A percentile compares a stretch with the other conserved stretches of the same genome.
Evolutionary conservation across 2,329 filamentous ascomycete genomes (phyloP).

Genomic region (Fusarium abutilonis): DNA sequence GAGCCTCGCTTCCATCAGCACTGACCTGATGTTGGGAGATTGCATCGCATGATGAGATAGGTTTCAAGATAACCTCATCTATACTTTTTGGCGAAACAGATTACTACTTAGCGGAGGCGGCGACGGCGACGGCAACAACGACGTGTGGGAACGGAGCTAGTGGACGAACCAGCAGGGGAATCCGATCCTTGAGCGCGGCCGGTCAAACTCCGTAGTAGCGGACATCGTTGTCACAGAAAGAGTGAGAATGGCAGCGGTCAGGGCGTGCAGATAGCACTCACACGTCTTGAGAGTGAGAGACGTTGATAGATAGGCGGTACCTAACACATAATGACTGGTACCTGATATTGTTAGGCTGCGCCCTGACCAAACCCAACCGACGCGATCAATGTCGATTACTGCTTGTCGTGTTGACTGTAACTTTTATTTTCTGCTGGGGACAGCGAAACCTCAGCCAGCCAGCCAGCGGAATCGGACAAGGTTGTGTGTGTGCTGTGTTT

Average conservation of each 20-base stretch:
- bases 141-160: constrained; percentile 22
- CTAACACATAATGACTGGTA: constrained; percentile 11
- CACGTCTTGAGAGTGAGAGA: constrained; percentile 17
- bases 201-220: constrained; percentile 25
- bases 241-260: constrained; percentile 19
- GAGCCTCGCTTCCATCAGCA: constrained; percentile 13
- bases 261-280: neutral
- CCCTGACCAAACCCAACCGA: neutral
- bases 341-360: constrained; percentile 16
- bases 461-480: constrained; percentile 28
- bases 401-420: constrained; percentile 26
- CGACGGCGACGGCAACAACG: constrained; percentile 11
- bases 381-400: constrained; percentile 16
- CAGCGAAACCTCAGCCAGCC: constrained; percentile 20
- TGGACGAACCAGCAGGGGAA: constrained; percentile 23
- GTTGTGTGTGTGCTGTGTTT: constrained; percentile 24
- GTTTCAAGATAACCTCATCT: constrained; percentile 36
- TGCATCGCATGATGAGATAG: constrained; percentile 33
- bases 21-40: constrained; percentile 32
- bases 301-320: constrained; percentile 20
- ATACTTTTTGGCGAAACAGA: constrained; percentile 19
- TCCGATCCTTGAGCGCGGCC: constrained; percentile 31
- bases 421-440: constrained; percentile 25
- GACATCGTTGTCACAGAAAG: constrained; percentile 29
- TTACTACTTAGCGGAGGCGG: constrained; percentile 10